Conservation (phyloP, 768 basidiomycete species). For the Rhizopogon roseolus region DNA sequence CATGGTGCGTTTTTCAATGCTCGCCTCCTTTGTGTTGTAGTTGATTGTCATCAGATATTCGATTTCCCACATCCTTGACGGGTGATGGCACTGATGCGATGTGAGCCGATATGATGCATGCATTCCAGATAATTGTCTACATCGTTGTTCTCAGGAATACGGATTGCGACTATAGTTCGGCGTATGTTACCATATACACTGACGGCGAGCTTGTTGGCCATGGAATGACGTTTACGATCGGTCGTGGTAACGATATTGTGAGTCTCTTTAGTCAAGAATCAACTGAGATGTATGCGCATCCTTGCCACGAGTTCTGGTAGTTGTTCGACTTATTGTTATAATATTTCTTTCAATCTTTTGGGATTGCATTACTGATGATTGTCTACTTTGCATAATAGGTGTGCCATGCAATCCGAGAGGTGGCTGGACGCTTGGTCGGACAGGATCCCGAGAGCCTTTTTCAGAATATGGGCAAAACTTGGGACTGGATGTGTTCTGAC, state of each 20-base stretch:
- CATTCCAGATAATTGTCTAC: background rate
- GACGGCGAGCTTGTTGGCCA: slow-evolving; percentile 74
- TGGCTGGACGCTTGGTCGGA: slow-evolving; percentile 79
- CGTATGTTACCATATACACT: slow-evolving; percentile 79
- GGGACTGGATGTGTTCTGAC: slow-evolving; percentile 84
- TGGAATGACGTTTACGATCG: slow-evolving; percentile 94
- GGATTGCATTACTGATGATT: background rate
- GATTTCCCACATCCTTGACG: slow-evolving; percentile 87
- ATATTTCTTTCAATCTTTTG: background rate
- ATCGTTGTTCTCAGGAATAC: slow-evolving; percentile 63
- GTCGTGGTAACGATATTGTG: slow-evolving; percentile 93
- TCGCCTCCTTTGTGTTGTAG: background rate
- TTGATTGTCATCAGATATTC: slow-evolving; percentile 54
- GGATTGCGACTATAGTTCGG: slow-evolving; percentile 94
- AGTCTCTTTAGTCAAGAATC: slow-evolving; percentile 7
- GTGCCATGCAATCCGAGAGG: slow-evolving; percentile 72
- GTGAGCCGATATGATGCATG: slow-evolving; percentile 33
- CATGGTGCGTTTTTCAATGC: slow-evolving; percentile 40
- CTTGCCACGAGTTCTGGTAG: background rate
- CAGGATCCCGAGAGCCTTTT: slow-evolving; percentile 81
- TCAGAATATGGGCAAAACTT: slow-evolving; percentile 85
- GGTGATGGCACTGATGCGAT: slow-evolving; percentile 95
- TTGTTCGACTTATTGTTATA: background rate
- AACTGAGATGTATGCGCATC: background rate
- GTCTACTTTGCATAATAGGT: slow-evolving; percentile 41